Evolutionary conservation across 805 yeast species (phyloP), one percentile per base, ranked within the genome.

Genomic region (Kodamaea lidongshanica): DNA sequence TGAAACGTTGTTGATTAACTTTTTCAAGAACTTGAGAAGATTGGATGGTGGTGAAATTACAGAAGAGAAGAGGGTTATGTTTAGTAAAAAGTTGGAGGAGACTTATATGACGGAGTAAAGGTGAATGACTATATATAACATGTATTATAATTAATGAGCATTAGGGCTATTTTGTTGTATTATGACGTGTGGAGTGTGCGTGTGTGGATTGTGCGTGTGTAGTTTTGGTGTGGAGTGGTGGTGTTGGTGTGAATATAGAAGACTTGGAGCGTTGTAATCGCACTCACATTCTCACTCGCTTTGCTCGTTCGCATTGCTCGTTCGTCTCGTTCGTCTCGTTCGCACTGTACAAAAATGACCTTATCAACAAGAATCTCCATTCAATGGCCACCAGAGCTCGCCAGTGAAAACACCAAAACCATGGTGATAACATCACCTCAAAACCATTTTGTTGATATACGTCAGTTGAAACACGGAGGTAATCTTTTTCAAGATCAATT

Each of bases 281-380:
- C n/a, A n/a, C n/a, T n/a, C n/a, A n/a, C n/a, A n/a, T n/a, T n/a
- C n/a, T n/a, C n/a, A n/a, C n/a, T n/a, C n/a, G n/a, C n/a, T n/a
- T n/a, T n/a, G n/a, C n/a, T n/a, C n/a, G n/a, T n/a, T n/a, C n/a
- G n/a, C n/a, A n/a, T n/a, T n/a, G n/a, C n/a, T n/a, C n/a, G n/a
- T n/a, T n/a, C n/a, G n/a, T n/a, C n/a, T n/a, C n/a, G n/a, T n/a
- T n/a, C n/a, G n/a, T n/a, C n/a, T n/a, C n/a, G n/a, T n/a, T n/a
- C n/a, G n/a, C n/a, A n/a, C n/a, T n/a, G n/a, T n/a, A n/a, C n/a
- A n/a, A n/a, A n/a, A 12, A 51, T 52, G 49, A 48, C 56, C 20
- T 38, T 72, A 14, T 69, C 77, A 0, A 64, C 67, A 1, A 56
- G 81, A 48, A 38, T 70, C 7, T 61, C 72, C 8, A 56, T 74